Base-by-base conservation (phyloP, 306 rosid genomes). In the Acacia confusa region DNA sequence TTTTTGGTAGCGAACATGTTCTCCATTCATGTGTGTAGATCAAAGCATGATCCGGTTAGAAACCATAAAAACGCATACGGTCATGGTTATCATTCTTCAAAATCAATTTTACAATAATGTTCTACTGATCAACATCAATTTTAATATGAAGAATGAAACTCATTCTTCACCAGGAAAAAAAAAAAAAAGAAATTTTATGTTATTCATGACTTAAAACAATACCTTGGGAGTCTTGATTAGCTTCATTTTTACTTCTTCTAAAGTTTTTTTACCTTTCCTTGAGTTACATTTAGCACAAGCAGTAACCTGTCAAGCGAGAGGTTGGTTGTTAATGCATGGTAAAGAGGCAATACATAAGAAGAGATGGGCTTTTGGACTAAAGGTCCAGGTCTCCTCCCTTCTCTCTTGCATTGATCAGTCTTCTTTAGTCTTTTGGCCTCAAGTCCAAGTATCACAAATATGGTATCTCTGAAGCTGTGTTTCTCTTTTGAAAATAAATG, bases 241-340 rank as follows among this genome's bases (percentile, higher is more conserved):
- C 90, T 84, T 90, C 94, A 90, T 88, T 79, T 83, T 86, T 82
- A 90, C 87, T 82, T 92, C 94, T 82, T 90, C 90, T 38, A 85
- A 28, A 44, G 94, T 90, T 58, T 84, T 88, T 34, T 84, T 83
- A 70, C 94, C 91, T 84, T 92, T 90, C 87, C 82, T 87, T 40
- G 92, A 89, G 87, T 90, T 92, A 81, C 94, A 92, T 80, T 88
- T 85, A 27, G 86, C 78, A 85, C 92, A 89, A 66, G 96, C 94
- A 66, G 87, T 74, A 30, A 90, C 94, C 97, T 91, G 48, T 61
- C 66, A 58, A 63, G 67, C 57, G 55, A 50, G 57, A 4, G 53
- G 40, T 50, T 41, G 14, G 24, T 53, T 52, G 24, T 48, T 28
- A 61, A 71, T 27, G 82, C 61, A 55, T 72, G 60, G 48, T 38